Percentiles rank a stretch among this genome's conserved stretches.
Evolutionary conservation across 108 stramenopile genomes (phyloP).

Genomic region (Cyclotella baltica): DNA sequence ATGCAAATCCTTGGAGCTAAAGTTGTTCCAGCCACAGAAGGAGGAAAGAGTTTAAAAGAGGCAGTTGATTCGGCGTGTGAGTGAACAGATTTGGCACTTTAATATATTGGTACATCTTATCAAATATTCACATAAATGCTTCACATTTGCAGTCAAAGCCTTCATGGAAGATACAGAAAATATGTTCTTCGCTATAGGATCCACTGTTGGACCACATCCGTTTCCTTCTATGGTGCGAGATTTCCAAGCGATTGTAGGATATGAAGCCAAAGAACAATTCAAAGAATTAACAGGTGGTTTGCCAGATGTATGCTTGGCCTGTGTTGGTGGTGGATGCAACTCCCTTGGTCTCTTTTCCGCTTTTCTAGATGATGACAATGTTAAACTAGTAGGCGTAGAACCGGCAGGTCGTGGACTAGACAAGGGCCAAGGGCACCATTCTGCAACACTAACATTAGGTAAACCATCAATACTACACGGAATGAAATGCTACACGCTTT

Average conservation of each 20-base stretch:
- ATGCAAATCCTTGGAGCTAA: slow-evolving; percentile 96
- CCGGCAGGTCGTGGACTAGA: slow-evolving; percentile 89
- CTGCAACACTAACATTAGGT: slow-evolving; percentile 86
- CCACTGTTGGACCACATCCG: slow-evolving; percentile 96
- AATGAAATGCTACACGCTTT: slow-evolving; percentile 86
- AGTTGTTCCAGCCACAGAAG: slow-evolving; percentile 86
- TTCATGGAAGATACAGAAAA: slow-evolving; percentile 92
- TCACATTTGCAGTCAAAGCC: slow-evolving; percentile 71
- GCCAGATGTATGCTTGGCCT: slow-evolving; percentile 90
- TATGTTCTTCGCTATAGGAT: slow-evolving; percentile 94
- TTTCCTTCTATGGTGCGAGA: slow-evolving; percentile 96
- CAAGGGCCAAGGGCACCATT: slow-evolving; percentile 72
- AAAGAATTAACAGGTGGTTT: slow-evolving; percentile 81
- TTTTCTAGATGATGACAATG: slow-evolving; percentile 82
- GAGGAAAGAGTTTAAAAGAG: slow-evolving; percentile 89
- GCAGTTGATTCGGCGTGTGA: slow-evolving; percentile 91
- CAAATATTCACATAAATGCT: not conserved
- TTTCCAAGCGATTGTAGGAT: slow-evolving; percentile 90
- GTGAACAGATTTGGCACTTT: not conserved
- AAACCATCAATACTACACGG: slow-evolving; percentile 92
- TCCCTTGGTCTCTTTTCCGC: slow-evolving; percentile 93
- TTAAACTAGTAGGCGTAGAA: slow-evolving; percentile 89
- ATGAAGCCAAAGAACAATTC: slow-evolving; percentile 80
- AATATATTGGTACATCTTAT: not conserved
- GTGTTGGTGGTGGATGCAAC: slow-evolving; percentile 96